phyloP scores from a whole-genome alignment of 2,329 filamentous ascomycete species.

The Colletotrichum scovillei region DNA sequence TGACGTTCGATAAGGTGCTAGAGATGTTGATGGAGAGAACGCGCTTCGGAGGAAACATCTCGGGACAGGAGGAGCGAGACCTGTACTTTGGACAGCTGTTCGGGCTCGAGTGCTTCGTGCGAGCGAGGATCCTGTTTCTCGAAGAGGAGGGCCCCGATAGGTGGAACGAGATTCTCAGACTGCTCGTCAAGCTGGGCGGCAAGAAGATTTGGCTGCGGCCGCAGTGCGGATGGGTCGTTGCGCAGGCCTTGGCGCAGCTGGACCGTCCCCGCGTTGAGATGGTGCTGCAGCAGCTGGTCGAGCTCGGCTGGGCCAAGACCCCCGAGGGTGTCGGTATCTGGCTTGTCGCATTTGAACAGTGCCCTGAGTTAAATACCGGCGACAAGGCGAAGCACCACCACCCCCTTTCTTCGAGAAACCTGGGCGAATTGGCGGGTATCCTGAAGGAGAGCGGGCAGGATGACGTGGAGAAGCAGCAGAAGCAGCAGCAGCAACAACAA shows the following conservation, averaged over 20 bases:
- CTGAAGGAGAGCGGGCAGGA: conserved; percentile 78
- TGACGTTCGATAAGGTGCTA: conserved; percentile 68
- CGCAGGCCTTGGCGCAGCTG: conserved; percentile 76
- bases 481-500: conserved; percentile 40
- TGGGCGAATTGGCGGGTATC: conserved; percentile 77
- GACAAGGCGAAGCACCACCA: conserved; percentile 81
- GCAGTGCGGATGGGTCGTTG: conserved; percentile 86
- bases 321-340: conserved; percentile 92
- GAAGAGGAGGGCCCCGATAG: conserved; percentile 57
- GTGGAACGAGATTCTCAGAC: conserved; percentile 77
- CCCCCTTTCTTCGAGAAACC: conserved; percentile 77
- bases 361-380: conserved; percentile 61
- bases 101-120: conserved; percentile 86
- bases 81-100: conserved; percentile 88
- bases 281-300: conserved; percentile 71
- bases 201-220: conserved; percentile 91
- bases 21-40: conserved; percentile 67
- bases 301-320: conserved; percentile 79
- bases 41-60: conserved; percentile 62
- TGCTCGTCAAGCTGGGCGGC: conserved; percentile 78
- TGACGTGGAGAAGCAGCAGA: conserved; percentile 49
- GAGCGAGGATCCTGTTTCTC: conserved; percentile 77
- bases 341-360: conserved; percentile 75
- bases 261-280: conserved; percentile 56
- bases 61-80: conserved; percentile 84